Evolutionary conservation across 176 grass and related monocot species (phyloP).

Genomic region (Ampelocalamus luodianensis): DNA sequence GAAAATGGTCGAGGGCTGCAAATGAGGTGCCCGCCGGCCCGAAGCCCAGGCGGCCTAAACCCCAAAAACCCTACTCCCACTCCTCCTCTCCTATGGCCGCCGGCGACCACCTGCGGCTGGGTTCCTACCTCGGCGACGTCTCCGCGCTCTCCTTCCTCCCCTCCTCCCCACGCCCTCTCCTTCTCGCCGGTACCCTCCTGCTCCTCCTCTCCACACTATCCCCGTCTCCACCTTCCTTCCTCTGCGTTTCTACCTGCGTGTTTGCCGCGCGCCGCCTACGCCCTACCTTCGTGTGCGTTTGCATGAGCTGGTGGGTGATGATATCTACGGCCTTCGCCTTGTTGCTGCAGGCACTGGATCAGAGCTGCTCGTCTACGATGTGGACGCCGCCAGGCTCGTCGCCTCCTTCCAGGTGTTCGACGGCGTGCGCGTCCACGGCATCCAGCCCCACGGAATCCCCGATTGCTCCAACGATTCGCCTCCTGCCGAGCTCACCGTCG

Average conservation of each 20-base stretch:
- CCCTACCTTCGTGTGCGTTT: background rate
- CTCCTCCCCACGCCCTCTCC: conserved; percentile 17
- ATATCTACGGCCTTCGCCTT: background rate
- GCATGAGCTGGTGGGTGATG: background rate
- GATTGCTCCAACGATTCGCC: background rate
- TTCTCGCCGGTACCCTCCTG: conserved; percentile 48
- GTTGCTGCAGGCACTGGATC: conserved; percentile 64
- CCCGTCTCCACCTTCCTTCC: background rate
- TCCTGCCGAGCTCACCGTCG: conserved; percentile 17
- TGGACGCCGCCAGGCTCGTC: conserved; percentile 42
- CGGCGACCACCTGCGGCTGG: conserved; percentile 42
- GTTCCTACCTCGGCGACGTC: conserved; percentile 55
- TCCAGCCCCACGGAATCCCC: conserved; percentile 40
- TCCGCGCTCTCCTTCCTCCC: conserved; percentile 61
- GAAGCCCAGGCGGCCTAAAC: background rate
- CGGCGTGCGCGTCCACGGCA: conserved; percentile 84
- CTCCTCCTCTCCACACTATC: background rate
- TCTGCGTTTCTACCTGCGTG: too few species aligned
- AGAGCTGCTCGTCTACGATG: conserved; percentile 63
- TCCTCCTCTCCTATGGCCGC: conserved; percentile 35
- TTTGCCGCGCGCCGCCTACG: background rate
- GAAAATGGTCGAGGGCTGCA: too few species aligned
- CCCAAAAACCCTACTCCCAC: conserved; percentile 20
- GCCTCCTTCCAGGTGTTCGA: conserved; percentile 71
- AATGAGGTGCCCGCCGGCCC: background rate